phyloP scores from a whole-genome alignment of 176 grass and related monocot genomes.

The Aegilops sharonensis region DNA sequence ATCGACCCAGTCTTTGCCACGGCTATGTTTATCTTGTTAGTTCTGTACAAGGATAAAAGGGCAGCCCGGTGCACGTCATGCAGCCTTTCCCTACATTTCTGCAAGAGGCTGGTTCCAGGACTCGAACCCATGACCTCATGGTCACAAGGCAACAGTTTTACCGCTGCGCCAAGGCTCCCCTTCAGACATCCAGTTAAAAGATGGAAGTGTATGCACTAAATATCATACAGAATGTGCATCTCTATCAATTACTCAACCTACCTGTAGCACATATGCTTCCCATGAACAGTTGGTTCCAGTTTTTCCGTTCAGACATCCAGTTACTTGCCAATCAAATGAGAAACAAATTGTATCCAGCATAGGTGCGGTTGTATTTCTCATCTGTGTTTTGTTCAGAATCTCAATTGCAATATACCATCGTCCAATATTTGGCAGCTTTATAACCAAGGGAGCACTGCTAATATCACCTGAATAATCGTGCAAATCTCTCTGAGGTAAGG shows the following conservation, averaged over 20 bases:
- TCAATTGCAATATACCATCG: constrained; percentile 86
- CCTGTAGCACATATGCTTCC: constrained; percentile 72
- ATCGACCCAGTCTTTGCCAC: background rate
- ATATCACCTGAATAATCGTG: constrained; percentile 84
- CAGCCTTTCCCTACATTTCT: too few relatives aligned
- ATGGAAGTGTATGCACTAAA: background rate
- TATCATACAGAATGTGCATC: constrained; percentile 19
- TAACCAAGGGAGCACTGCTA: constrained; percentile 58
- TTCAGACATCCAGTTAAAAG: background rate
- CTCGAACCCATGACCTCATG: too few relatives aligned
- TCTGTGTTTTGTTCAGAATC: constrained; percentile 48
- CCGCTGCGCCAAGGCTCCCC: too few relatives aligned
- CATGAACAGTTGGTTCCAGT: constrained; percentile 75
- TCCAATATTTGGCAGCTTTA: constrained; percentile 81
- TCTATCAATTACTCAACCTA: constrained; percentile 25
- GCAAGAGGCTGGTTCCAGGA: too few relatives aligned
- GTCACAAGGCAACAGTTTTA: too few relatives aligned
- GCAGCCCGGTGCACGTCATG: too few relatives aligned
- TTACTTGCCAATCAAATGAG: constrained; percentile 78
- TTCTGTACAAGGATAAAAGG: background rate
- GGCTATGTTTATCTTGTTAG: background rate
- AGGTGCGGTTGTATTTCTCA: constrained; percentile 45
- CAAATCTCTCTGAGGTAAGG: constrained; percentile 64
- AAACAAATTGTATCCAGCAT: constrained; percentile 57
- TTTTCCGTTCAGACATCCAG: constrained; percentile 73